Base-by-base conservation (phyloP, 2,329 filamentous ascomycete species). In the Colletotrichum nymphaeae region DNA sequence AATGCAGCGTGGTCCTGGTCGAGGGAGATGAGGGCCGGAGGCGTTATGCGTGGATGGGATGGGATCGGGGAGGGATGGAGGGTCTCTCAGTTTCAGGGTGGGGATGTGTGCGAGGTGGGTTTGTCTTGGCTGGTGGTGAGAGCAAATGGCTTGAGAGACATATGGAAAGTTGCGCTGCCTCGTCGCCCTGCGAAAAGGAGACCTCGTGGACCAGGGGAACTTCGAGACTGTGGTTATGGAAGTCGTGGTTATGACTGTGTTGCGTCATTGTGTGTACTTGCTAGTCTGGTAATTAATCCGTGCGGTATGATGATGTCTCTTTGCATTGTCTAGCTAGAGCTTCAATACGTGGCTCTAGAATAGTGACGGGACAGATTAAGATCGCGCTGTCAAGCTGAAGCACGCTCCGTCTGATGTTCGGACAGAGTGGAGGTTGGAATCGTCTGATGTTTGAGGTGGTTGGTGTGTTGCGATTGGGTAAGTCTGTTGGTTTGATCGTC, bases 201-300 rank as follows among this genome's bases (percentile, higher is more conserved):
- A 2, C 16, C 7, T 42, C 2, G 7, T 42, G 16, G 7, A 42
- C 14, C 37, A 42, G 37, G 16, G 14, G 16, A 19, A 6, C 1
- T 7, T 42, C 8, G 2, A 8, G 37, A 3, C 8, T 42, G 5
- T 19, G 37, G 3, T 42, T 7, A 0, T 3, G 2, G 16, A 14
- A 3, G 16, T 42, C 3, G 3, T 42, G 16, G 37, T 1, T 42
- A 19, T 42, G 16, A 16, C 0, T 3, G 7, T 19, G 16, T 19
- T 42, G 37, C 37, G 3, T 19, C 14, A 3, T 16, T 6, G 16
- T 19, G 16, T 8, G 37, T 8, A 8, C 19, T 35, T 0, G 32
- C 0, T 2, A 42, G 37, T 35, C 4, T 35, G 32, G 16, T 7
- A 8, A 6, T 42, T 1, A 16, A 35, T 12, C 11, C 0, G 11